These are phyloP conservation scores for Chlorella sp. DNA, from an alignment of 139 green algal genomes.

Conservation along the genomic window DNA sequence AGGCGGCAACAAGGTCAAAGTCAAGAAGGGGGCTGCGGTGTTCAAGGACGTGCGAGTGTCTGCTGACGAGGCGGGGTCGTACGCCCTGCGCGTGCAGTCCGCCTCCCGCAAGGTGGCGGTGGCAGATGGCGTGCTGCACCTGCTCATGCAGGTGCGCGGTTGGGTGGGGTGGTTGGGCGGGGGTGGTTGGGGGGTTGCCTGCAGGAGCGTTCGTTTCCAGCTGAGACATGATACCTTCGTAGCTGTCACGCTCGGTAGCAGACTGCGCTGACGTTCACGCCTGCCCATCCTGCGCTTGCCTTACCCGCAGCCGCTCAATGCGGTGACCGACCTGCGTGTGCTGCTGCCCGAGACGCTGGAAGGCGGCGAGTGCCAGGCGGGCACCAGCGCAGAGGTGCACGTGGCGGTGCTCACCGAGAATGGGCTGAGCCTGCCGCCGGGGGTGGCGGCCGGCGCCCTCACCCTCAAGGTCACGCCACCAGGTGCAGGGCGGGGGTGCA, in stretches of 20 bases:
- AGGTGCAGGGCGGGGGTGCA: not conserved
- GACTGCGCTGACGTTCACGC: too few relatives aligned
- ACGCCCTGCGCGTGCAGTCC: conserved; percentile 46
- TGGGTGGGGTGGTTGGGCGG: too few relatives aligned
- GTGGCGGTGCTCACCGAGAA: conserved; percentile 35
- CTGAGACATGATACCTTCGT: too few relatives aligned
- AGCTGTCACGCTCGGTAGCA: too few relatives aligned
- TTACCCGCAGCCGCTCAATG: conserved; percentile 23
- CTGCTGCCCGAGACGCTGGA: conserved; percentile 26
- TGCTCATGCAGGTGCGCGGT: conserved; percentile 37
- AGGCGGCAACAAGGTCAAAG: conserved; percentile 62
- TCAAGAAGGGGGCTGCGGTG: conserved; percentile 51
- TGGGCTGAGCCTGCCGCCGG: conserved; percentile 36
- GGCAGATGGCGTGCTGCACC: conserved; percentile 45
- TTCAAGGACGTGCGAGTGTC: conserved; percentile 63
- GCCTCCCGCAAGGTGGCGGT: conserved; percentile 61
- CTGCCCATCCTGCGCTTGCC: too few relatives aligned
- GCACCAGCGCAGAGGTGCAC: conserved; percentile 15
- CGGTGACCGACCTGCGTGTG: conserved; percentile 36
- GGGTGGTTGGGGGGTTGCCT: too few relatives aligned
- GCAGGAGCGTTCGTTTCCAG: too few relatives aligned
- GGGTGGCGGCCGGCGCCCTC: conserved; percentile 29
- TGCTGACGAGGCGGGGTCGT: conserved; percentile 57
- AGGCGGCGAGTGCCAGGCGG: conserved; percentile 8
- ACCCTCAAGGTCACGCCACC: conserved; percentile 37